Base-by-base conservation (phyloP, 2,329 filamentous ascomycete species). In the Diaporthe batatas region DNA sequence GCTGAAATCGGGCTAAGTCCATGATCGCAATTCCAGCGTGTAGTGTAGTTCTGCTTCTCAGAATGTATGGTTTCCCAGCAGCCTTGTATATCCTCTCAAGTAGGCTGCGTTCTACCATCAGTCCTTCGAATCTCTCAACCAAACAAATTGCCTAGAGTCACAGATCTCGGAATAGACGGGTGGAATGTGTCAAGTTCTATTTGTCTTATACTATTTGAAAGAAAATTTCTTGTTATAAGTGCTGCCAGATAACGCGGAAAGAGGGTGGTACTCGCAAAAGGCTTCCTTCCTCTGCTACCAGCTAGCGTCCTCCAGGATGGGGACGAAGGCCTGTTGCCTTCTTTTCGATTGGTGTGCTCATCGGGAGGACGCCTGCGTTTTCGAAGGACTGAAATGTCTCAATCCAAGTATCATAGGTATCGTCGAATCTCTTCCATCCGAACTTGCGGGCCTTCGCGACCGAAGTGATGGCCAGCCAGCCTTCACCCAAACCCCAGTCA, bases 381-480 rank as follows among this genome's bases (percentile, higher is more conserved):
- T 72, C 72, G 42, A 74, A 75, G 6, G 74, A 51, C 29, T 70
- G 70, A 44, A 74, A 75, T 6, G 74, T 75, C 34, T 74, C 44
- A 42, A 71, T 71, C 53, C 53, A 75, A 12, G 67, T 53, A 16
- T 75, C 74, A 29, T 70, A 72, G 0, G 72, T 72, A 59, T 75
- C 70, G 49, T 75, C 74, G 23, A 70, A 72, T 16, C 72, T 57
- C 23, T 6, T 70, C 72, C 72, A 75, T 16, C 74, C 74, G 32
- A 72, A 75, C 51, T 75, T 74, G 18, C 74, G 72, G 21, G 74
- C 74, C 62, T 74, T 74, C 36, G 58, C 32, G 4, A 75, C 70
- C 1, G 72, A 72, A 18, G 55, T 34, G 18, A 74, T 71, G 8
- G 74, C 72, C 21, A 57, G 32, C 72, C 74, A 75, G 32, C 64